Evolutionary conservation across 352 stramenopile species (phyloP).

Genomic region (Globisporangium mamillatum): DNA sequence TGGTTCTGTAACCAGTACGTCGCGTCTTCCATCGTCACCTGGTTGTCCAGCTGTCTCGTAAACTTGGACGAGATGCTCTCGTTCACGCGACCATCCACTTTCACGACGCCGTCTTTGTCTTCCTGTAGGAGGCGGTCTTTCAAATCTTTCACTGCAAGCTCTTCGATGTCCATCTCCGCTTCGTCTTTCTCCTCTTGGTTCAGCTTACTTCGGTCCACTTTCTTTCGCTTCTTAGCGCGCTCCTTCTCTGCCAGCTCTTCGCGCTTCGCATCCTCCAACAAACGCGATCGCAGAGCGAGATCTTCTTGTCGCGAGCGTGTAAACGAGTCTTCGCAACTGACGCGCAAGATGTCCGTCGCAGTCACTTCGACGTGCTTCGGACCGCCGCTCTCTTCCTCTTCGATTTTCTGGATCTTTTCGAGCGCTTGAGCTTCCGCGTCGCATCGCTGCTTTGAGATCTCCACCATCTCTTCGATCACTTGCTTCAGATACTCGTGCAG

Average conservation of each 20-base stretch:
- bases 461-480: slow-evolving; percentile 84
- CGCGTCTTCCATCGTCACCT: slow-evolving; percentile 83
- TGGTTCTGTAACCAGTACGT: slow-evolving; percentile 81
- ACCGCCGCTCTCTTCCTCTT: slow-evolving; percentile 19
- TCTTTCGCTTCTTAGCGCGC: slow-evolving; percentile 84
- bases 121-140: slow-evolving; percentile 78
- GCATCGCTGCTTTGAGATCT: slow-evolving; percentile 70
- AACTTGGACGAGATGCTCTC: slow-evolving; percentile 67
- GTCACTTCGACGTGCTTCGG: slow-evolving; percentile 47
- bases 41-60: slow-evolving; percentile 50
- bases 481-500: slow-evolving; percentile 87
- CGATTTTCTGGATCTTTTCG: slow-evolving; percentile 45
- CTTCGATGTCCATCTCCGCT: slow-evolving; percentile 83
- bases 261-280: slow-evolving; percentile 78
- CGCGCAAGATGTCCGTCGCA: slow-evolving; percentile 75
- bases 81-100: slow-evolving; percentile 79
- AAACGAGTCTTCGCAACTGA: slow-evolving; percentile 85
- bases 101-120: slow-evolving; percentile 66
- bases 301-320: slow-evolving; percentile 62
- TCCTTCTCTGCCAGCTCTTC: slow-evolving; percentile 78
- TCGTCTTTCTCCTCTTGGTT: slow-evolving; percentile 82
- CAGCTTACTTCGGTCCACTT: slow-evolving; percentile 76
- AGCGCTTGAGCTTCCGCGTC: slow-evolving; percentile 50
- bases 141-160: slow-evolving; percentile 78
- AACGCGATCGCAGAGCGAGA: slow-evolving; percentile 42